These are phyloP conservation scores for Angomonas ambiguus DNA, from an alignment of 208 protist genomes.

Conservation along the genomic window DNA sequence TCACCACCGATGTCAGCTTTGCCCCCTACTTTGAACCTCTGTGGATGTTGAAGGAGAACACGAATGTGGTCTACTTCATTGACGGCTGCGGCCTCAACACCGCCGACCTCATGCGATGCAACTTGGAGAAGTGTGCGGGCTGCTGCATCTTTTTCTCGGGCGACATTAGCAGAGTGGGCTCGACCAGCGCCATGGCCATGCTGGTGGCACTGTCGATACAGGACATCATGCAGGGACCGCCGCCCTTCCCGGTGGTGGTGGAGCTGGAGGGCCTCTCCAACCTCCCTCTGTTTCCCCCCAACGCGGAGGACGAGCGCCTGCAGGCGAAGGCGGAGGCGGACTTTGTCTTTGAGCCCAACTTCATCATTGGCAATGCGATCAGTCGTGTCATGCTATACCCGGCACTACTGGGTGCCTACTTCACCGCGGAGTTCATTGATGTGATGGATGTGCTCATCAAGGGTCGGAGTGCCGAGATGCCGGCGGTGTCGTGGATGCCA, in stretches of 20 bases:
- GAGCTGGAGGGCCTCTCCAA: constrained; percentile 70
- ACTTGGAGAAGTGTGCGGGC: constrained; percentile 61
- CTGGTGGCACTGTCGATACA: constrained; percentile 66
- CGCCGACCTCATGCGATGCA: constrained; percentile 62
- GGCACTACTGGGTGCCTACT: constrained; percentile 53
- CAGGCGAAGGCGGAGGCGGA: constrained; percentile 56
- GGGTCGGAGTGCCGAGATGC: constrained; percentile 47
- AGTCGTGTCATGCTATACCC: constrained; percentile 77
- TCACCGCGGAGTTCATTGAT: constrained; percentile 78
- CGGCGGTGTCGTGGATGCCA: constrained; percentile 54
- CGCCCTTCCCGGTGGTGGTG: constrained; percentile 70
- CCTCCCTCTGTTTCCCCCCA: constrained; percentile 70
- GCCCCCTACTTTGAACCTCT: constrained; percentile 68
- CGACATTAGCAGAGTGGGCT: constrained; percentile 61
- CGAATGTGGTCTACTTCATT: constrained; percentile 57
- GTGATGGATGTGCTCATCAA: constrained; percentile 76
- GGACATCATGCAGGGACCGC: constrained; percentile 54
- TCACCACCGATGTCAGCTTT: constrained; percentile 70
- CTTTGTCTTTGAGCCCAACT: constrained; percentile 84
- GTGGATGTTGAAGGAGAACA: constrained; percentile 26
- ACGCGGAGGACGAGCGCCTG: constrained; percentile 51
- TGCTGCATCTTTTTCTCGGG: constrained; percentile 70
- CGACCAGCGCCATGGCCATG: constrained; percentile 81
- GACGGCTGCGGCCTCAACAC: constrained; percentile 69
- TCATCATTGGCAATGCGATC: constrained; percentile 77